These are phyloP conservation scores for Yamadazyma conglobata DNA, from an alignment of 1,139 yeast genomes.

Conservation along the genomic window DNA sequence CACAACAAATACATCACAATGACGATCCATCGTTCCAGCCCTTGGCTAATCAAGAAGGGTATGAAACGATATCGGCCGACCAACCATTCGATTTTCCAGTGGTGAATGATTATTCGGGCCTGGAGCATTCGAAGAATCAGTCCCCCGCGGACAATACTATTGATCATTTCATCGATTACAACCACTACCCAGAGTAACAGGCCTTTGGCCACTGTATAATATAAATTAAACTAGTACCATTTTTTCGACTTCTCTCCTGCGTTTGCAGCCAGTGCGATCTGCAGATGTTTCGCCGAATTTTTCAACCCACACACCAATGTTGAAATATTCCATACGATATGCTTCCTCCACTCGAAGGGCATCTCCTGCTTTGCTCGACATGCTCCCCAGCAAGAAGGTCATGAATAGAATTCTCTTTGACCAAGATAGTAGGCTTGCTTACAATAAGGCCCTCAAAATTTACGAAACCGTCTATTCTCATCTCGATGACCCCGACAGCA, in stretches of 20 bases:
- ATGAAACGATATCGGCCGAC: slow-evolving; percentile 12
- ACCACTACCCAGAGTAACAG: slow-evolving; percentile 5
- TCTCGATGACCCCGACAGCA: slow-evolving; percentile 33
- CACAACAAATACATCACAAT: not conserved
- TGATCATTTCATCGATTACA: slow-evolving; percentile 28
- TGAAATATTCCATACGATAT: slow-evolving; percentile 1
- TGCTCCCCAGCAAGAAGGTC: slow-evolving; percentile 57
- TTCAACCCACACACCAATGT: no score
- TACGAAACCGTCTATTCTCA: slow-evolving; percentile 48
- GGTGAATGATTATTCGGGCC: slow-evolving; percentile 17
- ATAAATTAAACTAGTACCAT: no score
- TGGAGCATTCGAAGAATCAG: slow-evolving; percentile 14
- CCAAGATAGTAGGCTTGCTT: slow-evolving; percentile 55
- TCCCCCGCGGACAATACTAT: slow-evolving; percentile 14
- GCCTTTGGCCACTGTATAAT: no score
- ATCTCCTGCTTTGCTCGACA: slow-evolving; percentile 44
- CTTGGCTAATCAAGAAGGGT: slow-evolving; percentile 9
- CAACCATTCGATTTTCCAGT: slow-evolving; percentile 18
- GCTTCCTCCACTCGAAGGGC: not conserved
- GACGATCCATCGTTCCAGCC: not conserved
- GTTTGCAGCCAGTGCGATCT: no score
- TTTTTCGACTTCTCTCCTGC: no score
- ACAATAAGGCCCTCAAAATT: slow-evolving; percentile 51
- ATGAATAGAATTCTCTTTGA: slow-evolving; percentile 63
- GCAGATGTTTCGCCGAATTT: no score